phyloP scores from a whole-genome alignment of 2,329 filamentous ascomycete genomes.

The Cyphellophora europaea region DNA sequence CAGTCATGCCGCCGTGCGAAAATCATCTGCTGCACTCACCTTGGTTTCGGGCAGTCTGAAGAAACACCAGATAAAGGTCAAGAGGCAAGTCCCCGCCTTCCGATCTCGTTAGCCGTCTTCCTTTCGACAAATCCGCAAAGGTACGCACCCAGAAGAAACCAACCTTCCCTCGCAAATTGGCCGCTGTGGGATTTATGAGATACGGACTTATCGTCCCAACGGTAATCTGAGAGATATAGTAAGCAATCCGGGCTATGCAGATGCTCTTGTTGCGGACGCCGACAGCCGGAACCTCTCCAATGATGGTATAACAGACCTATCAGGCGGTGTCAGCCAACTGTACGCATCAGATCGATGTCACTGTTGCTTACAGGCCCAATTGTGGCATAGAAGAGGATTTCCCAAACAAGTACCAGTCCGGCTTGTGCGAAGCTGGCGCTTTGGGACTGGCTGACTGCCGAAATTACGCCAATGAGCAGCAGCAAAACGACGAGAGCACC shows the following conservation, averaged over 20 bases:
- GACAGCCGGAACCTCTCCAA: slow-evolving; percentile 45
- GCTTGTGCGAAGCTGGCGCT: slow-evolving; percentile 20
- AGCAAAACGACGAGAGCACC: slow-evolving; percentile 39
- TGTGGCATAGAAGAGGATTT: slow-evolving; percentile 45
- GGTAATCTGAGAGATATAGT: slow-evolving; percentile 40
- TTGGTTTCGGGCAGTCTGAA: too few species aligned
- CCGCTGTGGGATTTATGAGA: slow-evolving; percentile 23
- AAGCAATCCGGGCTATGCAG: slow-evolving; percentile 41
- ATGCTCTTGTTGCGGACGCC: slow-evolving; percentile 48
- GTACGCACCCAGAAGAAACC: slow-evolving; percentile 31
- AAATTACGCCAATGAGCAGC: slow-evolving; percentile 21
- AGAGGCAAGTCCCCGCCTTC: too few species aligned
- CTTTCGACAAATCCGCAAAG: too few species aligned
- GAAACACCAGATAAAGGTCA: too few species aligned
- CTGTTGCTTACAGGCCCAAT: slow-evolving; percentile 46
- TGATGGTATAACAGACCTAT: slow-evolving; percentile 42
- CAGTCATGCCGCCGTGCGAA: too few species aligned
- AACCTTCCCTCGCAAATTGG: slow-evolving; percentile 27
- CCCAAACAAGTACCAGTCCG: slow-evolving; percentile 37
- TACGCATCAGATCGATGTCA: too few species aligned
- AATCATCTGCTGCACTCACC: too few species aligned
- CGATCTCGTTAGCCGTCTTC: too few species aligned
- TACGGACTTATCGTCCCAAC: slow-evolving; percentile 20
- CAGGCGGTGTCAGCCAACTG: too few species aligned
- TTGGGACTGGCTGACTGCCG: slow-evolving; percentile 22